Evolutionary conservation across 31 red algal species (phyloP).

Genomic region (Odonthalia washingtoniensis): DNA sequence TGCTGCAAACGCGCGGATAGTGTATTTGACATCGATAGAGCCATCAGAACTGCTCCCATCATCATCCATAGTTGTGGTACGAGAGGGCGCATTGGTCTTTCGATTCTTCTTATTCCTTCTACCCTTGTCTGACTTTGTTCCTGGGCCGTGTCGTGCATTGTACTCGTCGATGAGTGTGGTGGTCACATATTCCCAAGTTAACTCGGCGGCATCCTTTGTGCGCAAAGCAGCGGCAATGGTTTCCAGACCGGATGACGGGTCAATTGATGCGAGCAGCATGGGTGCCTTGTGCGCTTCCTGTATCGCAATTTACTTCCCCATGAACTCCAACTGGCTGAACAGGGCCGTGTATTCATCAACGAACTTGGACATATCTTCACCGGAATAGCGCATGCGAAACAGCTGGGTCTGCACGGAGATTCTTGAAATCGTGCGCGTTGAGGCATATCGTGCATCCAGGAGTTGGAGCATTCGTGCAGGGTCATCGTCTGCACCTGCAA

Average conservation of each 20-base stretch:
- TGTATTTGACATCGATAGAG: not conserved
- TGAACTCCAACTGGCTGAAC: not conserved
- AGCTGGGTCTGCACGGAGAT: not conserved
- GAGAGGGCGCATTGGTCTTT: not conserved
- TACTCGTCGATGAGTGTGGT: conserved; percentile 21
- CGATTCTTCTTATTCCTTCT: not conserved
- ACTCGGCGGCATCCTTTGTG: conserved; percentile 8
- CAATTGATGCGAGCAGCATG: not conserved
- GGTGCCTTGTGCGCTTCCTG: not conserved
- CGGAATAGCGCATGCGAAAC: not conserved
- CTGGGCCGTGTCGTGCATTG: not conserved
- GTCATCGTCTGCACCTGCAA: not conserved
- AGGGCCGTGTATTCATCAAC: not conserved
- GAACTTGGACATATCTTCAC: not conserved
- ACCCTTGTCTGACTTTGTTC: not conserved
- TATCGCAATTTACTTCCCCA: not conserved
- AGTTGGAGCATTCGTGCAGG: not conserved
- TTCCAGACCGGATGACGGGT: conserved; percentile 6
- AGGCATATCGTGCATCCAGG: not conserved
- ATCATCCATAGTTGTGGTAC: not conserved
- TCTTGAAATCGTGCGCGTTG: not conserved
- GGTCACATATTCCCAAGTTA: conserved; percentile 31
- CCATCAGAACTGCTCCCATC: not conserved
- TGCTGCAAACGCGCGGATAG: not conserved
- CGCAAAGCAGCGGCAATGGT: conserved; percentile 10